Conservation (phyloP, 495 filamentous ascomycete genomes). For the Rhypophila decipiens region DNA sequence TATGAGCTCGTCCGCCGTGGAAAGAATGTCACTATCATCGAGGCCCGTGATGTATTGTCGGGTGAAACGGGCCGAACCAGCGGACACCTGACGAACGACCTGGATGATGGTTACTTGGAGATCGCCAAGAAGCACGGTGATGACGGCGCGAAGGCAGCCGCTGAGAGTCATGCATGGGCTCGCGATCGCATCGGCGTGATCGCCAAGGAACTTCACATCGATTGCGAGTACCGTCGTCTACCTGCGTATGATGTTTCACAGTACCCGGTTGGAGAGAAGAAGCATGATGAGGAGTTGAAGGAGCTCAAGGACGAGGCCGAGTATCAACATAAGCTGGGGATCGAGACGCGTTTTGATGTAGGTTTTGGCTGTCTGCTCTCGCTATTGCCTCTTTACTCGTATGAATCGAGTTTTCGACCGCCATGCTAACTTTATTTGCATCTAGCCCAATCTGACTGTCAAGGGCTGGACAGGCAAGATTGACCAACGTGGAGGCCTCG, state of each 20-base stretch:
- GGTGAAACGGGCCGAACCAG: conserved; percentile 49
- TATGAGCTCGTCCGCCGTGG: conserved; percentile 50
- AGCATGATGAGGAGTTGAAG: conserved; percentile 34
- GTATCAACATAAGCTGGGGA: conserved; percentile 33
- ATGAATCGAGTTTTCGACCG: background rate
- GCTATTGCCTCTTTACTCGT: background rate
- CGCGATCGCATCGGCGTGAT: conserved; percentile 45
- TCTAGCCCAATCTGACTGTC: conserved; percentile 27
- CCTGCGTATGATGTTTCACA: conserved; percentile 40
- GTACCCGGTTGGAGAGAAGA: conserved; percentile 22
- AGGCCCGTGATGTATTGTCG: conserved; percentile 47
- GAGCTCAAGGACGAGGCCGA: conserved; percentile 35
- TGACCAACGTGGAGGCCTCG: conserved; percentile 45
- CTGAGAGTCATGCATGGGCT: conserved; percentile 51
- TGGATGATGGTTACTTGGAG: conserved; percentile 46
- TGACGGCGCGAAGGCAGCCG: conserved; percentile 40
- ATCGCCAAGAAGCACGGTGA: conserved; percentile 48
- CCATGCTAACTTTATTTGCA: background rate
- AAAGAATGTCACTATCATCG: conserved; percentile 42
- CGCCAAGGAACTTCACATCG: conserved; percentile 38
- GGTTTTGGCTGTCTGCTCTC: conserved; percentile 4
- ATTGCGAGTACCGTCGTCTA: conserved; percentile 50
- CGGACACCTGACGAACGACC: conserved; percentile 47
- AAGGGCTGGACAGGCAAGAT: conserved; percentile 40
- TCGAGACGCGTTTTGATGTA: conserved; percentile 34